Evolutionary conservation across 768 basidiomycete species (phyloP).

Genomic region (Pulveroboletus sp.): DNA sequence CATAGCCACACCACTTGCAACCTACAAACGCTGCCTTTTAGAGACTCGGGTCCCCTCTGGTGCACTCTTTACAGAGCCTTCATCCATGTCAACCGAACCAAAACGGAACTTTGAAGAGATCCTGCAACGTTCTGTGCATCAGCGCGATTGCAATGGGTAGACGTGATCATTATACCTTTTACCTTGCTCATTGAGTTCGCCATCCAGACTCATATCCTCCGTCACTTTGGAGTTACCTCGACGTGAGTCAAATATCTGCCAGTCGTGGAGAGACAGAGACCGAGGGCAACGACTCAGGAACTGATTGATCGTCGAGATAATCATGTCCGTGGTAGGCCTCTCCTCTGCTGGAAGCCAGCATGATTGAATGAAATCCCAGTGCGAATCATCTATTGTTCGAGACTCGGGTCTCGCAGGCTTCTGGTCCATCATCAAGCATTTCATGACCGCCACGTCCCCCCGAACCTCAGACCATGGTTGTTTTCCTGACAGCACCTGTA

Average conservation of each 20-base stretch:
- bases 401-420: neutral
- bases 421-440: neutral
- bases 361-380: slow-evolving; percentile 6
- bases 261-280: neutral
- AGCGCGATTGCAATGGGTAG: no score
- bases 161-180: no score
- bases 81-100: no score
- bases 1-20: no score
- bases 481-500: neutral
- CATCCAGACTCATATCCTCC: no score
- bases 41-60: no score
- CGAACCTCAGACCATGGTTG: neutral
- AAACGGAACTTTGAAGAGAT: no score
- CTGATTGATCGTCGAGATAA: neutral
- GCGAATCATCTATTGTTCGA: neutral
- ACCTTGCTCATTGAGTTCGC: no score
- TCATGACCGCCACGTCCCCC: slow-evolving; percentile 2
- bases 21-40: no score
- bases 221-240: neutral
- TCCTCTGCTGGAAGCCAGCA: slow-evolving; percentile 1
- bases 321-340: neutral
- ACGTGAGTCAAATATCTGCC: neutral
- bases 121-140: no score
- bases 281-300: neutral
- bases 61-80: no score